Base-by-base conservation (phyloP, 208 protist genomes). In the Vickermania ingenoplastis region DNA sequence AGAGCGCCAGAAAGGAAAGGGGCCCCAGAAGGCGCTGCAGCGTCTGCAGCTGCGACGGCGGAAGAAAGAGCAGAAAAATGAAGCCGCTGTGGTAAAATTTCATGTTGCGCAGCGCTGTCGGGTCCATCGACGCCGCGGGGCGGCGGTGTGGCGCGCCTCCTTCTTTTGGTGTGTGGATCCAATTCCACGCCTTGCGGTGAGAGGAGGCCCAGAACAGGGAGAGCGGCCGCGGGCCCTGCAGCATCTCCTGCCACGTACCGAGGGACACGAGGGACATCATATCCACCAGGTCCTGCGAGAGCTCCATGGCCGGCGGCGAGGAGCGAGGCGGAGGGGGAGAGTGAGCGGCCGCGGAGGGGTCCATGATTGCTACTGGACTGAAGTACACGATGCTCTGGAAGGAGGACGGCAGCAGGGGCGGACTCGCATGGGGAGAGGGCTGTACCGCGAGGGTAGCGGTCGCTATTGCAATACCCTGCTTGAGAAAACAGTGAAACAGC, bases 1-100 rank as follows among this genome's bases (percentile, higher is more conserved):
- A 30, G 23, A 67, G 55, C 1, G 41, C 5, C 31, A 67, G 48
- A 29, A 67, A 67, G n/a, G 55, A 25, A 26, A 67, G 1, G 41
- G 62, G 26, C 29, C 62, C 62, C 24, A 67, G 36, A 5, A 45
- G n/a, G 2, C 31, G 14, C 30, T 29, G 30, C 22, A 65, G 50
- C n/a, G 11, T 3, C 14, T 27, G 2, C 22, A 65, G 4, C 3
- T 65, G 36, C 3, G 2, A 3, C 17, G 30, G 27, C 27, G 26
- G 23, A 14, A 65, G 31, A n/a, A 22, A 13, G 11, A 48, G 7
- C 13, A 65, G 51, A 14, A 48, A 27, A 36, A 17, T 11, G 14
- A 63, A 52, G 21, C 21, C 50, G 22, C 50, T 54, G 50, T 21
- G 36, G 17, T 45, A 17, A 45, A 45, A 45, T 45, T 45, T 45